Conservation (phyloP, 2,329 filamentous ascomycete species). For the Penicillium sp. region DNA sequence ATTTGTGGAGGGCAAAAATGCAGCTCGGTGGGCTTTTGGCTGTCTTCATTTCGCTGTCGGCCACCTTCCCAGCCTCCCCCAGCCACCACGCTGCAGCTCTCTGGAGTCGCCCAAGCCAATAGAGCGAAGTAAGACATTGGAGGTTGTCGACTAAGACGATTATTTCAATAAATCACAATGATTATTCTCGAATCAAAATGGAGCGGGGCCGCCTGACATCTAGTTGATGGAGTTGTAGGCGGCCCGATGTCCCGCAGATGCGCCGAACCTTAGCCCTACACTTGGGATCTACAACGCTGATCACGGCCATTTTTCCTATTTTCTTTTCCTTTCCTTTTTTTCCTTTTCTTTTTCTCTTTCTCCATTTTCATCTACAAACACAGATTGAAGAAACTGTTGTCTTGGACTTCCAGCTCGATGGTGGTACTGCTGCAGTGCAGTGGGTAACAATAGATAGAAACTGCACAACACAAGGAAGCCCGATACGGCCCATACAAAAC, state of each 20-base stretch:
- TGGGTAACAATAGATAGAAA: not conserved
- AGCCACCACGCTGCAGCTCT: constrained; percentile 18
- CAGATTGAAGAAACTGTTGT: too few relatives aligned
- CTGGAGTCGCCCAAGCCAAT: constrained; percentile 14
- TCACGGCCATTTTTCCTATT: not conserved
- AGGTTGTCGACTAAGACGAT: constrained; percentile 14
- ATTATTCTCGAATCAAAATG: constrained; percentile 5
- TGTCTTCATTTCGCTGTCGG: constrained; percentile 17
- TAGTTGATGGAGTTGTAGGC: constrained; percentile 10
- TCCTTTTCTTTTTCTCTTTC: too few relatives aligned
- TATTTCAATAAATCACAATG: constrained; percentile 8
- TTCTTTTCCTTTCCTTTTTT: not conserved
- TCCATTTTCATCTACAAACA: too few relatives aligned
- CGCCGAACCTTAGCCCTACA: not conserved
- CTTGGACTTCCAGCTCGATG: not conserved
- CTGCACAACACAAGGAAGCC: not conserved
- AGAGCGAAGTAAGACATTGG: constrained; percentile 15
- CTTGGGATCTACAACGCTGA: not conserved
- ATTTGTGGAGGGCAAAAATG: constrained; percentile 6
- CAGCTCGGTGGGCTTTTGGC: constrained; percentile 21
- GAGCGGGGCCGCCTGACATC: constrained; percentile 2
- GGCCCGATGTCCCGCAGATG: constrained; percentile 13
- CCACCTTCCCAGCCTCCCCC: constrained; percentile 15
- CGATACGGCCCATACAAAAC: not conserved
- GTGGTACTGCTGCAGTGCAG: not conserved